Base-by-base conservation (phyloP, 225 moss, liverwort and hornwort genomes). In the Marchantia polymorpha region DNA sequence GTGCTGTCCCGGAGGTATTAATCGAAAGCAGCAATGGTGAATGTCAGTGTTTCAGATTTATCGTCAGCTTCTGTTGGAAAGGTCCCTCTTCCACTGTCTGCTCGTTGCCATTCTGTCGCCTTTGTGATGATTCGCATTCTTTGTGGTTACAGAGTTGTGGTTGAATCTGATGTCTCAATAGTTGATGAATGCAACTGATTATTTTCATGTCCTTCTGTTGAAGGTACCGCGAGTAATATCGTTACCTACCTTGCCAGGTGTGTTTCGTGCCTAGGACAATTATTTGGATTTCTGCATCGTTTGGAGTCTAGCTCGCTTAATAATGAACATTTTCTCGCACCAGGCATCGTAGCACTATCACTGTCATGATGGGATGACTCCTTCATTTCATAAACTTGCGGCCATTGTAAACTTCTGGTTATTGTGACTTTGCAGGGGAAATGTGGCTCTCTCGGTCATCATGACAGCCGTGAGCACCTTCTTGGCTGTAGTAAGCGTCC, bases 401-500 rank as follows among this genome's bases (percentile, higher is more conserved):
- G 13, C 15, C 12, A 71, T 56, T 1, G 56, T 56, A 4, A 13
- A 54, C 11, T 17, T 25, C 23, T 58, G 17, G 10, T 3, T 77
- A 7, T 55, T 29, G 12, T 80, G 67, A 31, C 15, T 39, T 25
- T 76, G 80, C 83, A 88, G 91, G 46, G 96, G 96, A 56, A 94
- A 96, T 64, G 96, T 96, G 31, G 94, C 96, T 11, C 81, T 96
- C 25, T 94, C 94, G 11, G 96, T 96, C 71, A 86, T 96, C 67
- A 96, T 96, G 96, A 96, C 96, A 78, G 94, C 96, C 17, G 91
- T 88, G 10, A 94, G 94, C 81, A 96, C 96, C 54, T 94, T 96
- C 78, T 29, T 96, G 81, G 96, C 96, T 50, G 89, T 89, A 80
- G 87, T 88, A 80, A 49, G 87, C 16, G 25, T 65, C 51, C 4